Evolutionary conservation across 1,284 basidiomycete species (phyloP).

Genomic region (Fomitopsis pinicola): DNA sequence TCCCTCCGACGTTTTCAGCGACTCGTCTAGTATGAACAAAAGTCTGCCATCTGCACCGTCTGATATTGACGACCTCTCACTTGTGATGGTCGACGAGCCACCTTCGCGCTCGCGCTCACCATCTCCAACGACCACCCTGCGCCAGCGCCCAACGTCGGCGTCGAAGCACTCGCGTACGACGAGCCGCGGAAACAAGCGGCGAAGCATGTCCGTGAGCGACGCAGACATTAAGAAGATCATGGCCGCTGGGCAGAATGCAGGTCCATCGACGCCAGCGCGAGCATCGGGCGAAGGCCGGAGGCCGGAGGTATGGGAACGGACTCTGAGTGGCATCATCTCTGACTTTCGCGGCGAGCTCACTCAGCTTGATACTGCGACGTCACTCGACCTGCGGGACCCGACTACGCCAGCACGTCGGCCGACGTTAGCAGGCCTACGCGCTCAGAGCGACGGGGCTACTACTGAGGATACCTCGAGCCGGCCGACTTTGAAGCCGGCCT

Average conservation of each 20-base stretch:
- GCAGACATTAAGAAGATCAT: slow-evolving; percentile 52
- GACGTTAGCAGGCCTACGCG: slow-evolving; percentile 22
- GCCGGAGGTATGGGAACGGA: slow-evolving; percentile 39
- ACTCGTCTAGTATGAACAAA: slow-evolving; percentile 38
- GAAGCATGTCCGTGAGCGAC: slow-evolving; percentile 75
- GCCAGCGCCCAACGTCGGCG: slow-evolving; percentile 10
- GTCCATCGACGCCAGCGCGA: slow-evolving; percentile 27
- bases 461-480: slow-evolving; percentile 10
- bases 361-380: slow-evolving; percentile 50
- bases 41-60: slow-evolving; percentile 58
- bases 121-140: slow-evolving; percentile 27
- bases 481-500: slow-evolving; percentile 18
- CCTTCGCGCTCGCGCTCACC: slow-evolving; percentile 33
- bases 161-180: slow-evolving; percentile 23
- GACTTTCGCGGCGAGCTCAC: slow-evolving; percentile 69
- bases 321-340: slow-evolving; percentile 57
- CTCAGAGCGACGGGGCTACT: slow-evolving; percentile 23
- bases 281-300: slow-evolving; percentile 25
- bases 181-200: slow-evolving; percentile 43
- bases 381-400: slow-evolving; percentile 61
- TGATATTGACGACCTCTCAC: slow-evolving; percentile 45
- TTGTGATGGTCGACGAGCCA: slow-evolving; percentile 45
- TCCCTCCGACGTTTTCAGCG: slow-evolving; percentile 47
- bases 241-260: slow-evolving; percentile 20
- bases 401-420: slow-evolving; percentile 47